Evolutionary conservation across 257 asterid species (phyloP).

Genomic region (Orobanche coerulescens): DNA sequence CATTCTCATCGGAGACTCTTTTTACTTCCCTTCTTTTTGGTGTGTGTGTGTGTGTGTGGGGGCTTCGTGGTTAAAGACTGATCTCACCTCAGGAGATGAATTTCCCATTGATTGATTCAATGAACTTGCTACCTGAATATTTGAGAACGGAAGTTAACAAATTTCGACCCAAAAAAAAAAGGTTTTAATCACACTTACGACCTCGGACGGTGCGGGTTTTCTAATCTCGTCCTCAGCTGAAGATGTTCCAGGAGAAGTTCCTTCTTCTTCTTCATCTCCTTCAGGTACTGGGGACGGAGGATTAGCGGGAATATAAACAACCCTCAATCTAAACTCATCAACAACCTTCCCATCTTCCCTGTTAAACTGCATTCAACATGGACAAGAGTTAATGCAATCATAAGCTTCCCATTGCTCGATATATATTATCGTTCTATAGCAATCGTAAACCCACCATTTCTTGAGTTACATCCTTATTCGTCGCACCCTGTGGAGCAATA

Average conservation of each 20-base stretch:
- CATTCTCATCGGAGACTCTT: neutral
- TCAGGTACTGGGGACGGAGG: conserved; percentile 96
- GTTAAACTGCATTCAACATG: conserved; percentile 42
- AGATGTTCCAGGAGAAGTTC: conserved; percentile 57
- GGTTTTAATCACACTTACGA: conserved; percentile 36
- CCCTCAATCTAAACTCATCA: conserved; percentile 71
- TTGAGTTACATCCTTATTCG: conserved; percentile 47
- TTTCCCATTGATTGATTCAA: conserved; percentile 41
- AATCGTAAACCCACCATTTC: conserved; percentile 54
- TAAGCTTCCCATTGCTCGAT: neutral
- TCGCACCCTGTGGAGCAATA: conserved; percentile 55
- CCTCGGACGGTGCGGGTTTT: conserved; percentile 38
- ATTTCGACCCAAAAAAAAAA: neutral
- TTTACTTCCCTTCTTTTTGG: neutral
- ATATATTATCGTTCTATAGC: neutral
- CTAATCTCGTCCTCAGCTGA: conserved; percentile 51
- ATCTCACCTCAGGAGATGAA: conserved; percentile 43
- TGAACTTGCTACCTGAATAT: conserved; percentile 40
- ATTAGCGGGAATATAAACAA: conserved; percentile 68
- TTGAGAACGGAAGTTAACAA: neutral
- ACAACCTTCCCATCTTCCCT: conserved; percentile 53
- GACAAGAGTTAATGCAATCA: conserved; percentile 4
- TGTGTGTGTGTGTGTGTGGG: neutral
- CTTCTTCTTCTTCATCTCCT: conserved; percentile 94
- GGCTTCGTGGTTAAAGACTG: neutral